Evolutionary conservation across 2,329 filamentous ascomycete genomes (phyloP), one percentile per base, ranked within the genome.

Genomic region (Proliferodiscus dingleyae): DNA sequence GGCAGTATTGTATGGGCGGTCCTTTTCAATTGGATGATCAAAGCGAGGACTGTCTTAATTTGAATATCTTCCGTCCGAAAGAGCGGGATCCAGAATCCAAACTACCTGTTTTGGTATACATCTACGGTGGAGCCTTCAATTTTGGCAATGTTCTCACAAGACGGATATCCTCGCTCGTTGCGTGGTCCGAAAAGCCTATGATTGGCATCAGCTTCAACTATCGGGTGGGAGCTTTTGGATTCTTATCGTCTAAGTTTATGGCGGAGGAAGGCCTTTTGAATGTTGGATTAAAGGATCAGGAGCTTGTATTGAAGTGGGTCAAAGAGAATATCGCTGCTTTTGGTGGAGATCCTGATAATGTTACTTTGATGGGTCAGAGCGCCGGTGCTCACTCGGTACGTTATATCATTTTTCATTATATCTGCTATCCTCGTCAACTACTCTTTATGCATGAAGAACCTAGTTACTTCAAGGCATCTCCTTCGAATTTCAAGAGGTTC

Each of bases 211-310:
- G 71, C 60, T 75, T 83, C 60, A 78, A 77, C 63, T 80, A 86
- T 50, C 63, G 84, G 8, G 71, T 87, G 39, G 80, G 80, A 2
- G 75, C 78, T 4, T 68, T 88, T 59, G 87, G 87, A 0, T 89
- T 91, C 64, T 64, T 87, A 37, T 72, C 78, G 16, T 81, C 77
- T 2, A 66, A 65, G 26, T 13, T 80, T 73, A n/a, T 77, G 23
- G 68, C 71, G 11, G 71, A 71, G 26, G 73, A 73, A 41, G 81
- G 78, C 0, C 54, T 77, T 30, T 66, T 83, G 42, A 89, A 88
- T 55, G 63, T 83, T 16, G 84, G 84, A 1, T 64, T 86, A 49
- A 70, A 72, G 52, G 83, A 86, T 57, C 81, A 85, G 63, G 70
- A 74, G 48, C 57, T 74, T 11, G 68, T 78, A 10, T 66, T 85